Percentiles rank a stretch among this genome's conserved stretches.
Evolutionary conservation across 495 filamentous ascomycete genomes (phyloP).

Genomic region (Neurospora cerealis): DNA sequence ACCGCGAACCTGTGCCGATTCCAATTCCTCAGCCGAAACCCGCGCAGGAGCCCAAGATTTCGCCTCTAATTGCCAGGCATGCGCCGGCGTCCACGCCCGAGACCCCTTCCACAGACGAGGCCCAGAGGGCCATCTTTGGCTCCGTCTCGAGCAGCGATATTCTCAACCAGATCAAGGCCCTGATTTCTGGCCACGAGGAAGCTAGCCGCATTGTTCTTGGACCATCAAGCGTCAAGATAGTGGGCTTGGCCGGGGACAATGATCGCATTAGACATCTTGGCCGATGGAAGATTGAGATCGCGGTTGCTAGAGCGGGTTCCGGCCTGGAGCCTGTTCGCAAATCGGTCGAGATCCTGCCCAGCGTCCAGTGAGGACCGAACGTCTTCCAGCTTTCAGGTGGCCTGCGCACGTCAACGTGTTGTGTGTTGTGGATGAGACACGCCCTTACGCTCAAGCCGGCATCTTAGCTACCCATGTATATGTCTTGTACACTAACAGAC

Average conservation of each 20-base stretch:
- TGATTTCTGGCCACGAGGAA: conserved; percentile 18
- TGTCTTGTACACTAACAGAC: neutral
- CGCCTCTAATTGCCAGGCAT: conserved; percentile 11
- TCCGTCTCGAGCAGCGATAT: conserved; percentile 32
- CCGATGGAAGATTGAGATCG: conserved; percentile 27
- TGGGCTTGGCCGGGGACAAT: conserved; percentile 20
- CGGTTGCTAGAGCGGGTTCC: conserved; percentile 1
- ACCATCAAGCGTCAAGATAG: conserved; percentile 19
- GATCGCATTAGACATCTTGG: conserved; percentile 32
- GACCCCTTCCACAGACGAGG: neutral
- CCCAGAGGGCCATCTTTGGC: conserved; percentile 26
- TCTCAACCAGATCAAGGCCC: conserved; percentile 16
- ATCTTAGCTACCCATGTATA: neutral
- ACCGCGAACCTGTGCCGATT: conserved; percentile 45
- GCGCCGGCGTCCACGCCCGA: neutral
- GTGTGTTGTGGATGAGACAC: neutral
- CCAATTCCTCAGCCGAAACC: conserved; percentile 9
- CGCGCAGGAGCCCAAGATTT: neutral
- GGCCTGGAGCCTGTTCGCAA: conserved; percentile 19
- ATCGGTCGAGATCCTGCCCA: conserved; percentile 22
- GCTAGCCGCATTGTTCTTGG: conserved; percentile 25
- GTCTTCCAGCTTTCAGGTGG: neutral
- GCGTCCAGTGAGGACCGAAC: neutral
- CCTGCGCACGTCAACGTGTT: neutral
- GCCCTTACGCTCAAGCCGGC: neutral